Base-by-base conservation (phyloP, 306 rosid genomes). In the Rosa lucieae region DNA sequence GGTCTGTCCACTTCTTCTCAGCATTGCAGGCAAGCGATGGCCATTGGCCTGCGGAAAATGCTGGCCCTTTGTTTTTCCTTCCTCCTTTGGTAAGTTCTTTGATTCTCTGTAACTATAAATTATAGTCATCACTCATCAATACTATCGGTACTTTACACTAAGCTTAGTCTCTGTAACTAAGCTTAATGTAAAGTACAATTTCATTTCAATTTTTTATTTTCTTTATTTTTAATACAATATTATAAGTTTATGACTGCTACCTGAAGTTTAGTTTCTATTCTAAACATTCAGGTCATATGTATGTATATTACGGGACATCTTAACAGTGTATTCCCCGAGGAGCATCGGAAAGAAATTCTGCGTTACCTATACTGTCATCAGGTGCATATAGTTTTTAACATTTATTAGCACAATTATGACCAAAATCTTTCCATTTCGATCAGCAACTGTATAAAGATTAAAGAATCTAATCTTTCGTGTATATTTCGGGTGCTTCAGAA, bases 41-140 rank as follows among this genome's bases (percentile, higher is more conserved):
- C 55, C 97, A 93, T 69, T 93, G 97, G 97, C 97, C 96, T 18
- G 90, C 96, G 9, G 89, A 90, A 77, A 87, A 86, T 80, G 86
- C 92, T 0, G 92, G 97, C 6, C 91, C 94, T 20, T 68, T 93
- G 72, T 93, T 88, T 76, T 93, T 89, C 71, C 85, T 87, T 42
- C 97, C 93, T 40, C 96, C 97, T 20, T 46, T 93, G 87, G 97
- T 91, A 3, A 85, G 87, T 59, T 4, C 37, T 62, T 63, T 18
- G 8, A 13, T 20, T 18, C 49, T 6, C 13, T 15, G 2, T 26
- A 61, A 0, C 68, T 12, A 62, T 26, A 32, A 62, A 2, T 23
- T n/a, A 20, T 26, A 56, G 21, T 56, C 11, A 17, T 52, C 58
- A 56, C 9, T 56, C 11, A 17, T 52, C 58, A 4, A 51, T 14